Evolutionary conservation across 2,329 filamentous ascomycete species (phyloP).

Genomic region (Metarhizium robertsii): DNA sequence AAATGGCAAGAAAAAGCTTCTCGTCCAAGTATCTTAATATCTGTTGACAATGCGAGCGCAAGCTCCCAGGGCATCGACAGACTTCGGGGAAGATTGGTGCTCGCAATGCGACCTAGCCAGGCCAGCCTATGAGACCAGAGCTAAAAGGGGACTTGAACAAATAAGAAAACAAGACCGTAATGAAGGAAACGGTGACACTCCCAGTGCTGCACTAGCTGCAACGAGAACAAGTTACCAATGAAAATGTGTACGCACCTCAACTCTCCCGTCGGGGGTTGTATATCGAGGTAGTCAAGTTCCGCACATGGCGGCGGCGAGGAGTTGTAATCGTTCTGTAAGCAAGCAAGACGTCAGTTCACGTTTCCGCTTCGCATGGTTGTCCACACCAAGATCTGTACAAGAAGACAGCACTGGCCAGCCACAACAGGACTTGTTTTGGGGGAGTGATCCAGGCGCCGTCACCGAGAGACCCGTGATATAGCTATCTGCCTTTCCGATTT

Average conservation of each 20-base stretch:
- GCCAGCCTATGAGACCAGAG: background rate
- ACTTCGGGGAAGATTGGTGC: background rate
- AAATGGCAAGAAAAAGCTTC: background rate
- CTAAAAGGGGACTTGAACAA: background rate
- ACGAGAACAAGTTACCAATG: conserved; percentile 12
- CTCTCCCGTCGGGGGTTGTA: conserved; percentile 38
- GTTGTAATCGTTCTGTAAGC: conserved; percentile 42
- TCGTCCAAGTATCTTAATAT: background rate
- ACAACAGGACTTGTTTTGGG: conserved; percentile 2
- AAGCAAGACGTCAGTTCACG: conserved; percentile 15
- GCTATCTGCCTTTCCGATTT: conserved; percentile 7
- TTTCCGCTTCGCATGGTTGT: conserved; percentile 6
- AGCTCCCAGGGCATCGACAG: background rate
- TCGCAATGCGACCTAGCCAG: background rate
- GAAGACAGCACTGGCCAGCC: conserved; percentile 4
- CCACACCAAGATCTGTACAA: background rate
- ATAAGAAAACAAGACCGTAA: background rate
- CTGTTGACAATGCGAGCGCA: background rate
- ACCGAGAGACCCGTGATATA: conserved; percentile 5
- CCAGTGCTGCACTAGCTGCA: conserved; percentile 4
- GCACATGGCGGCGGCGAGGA: conserved; percentile 35
- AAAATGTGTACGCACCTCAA: conserved; percentile 39
- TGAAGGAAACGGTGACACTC: conserved; percentile 7
- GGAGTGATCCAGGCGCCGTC: conserved; percentile 7
- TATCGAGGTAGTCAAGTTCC: conserved; percentile 45